Base-by-base conservation (phyloP, 805 yeast genomes). In the Isabelozyma pseudorhagii region DNA sequence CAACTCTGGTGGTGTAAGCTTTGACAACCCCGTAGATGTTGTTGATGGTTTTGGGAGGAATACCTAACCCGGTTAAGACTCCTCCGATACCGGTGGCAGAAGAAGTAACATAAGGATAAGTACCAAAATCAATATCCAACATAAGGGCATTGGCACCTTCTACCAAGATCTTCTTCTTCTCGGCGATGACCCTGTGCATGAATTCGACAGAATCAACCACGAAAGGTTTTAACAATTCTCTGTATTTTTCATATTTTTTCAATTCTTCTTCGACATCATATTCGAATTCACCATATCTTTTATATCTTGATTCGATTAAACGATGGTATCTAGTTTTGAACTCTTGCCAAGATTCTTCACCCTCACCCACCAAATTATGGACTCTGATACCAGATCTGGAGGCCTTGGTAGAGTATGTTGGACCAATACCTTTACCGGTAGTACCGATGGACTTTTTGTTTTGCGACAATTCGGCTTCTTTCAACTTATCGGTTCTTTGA, bases 141-240 rank as follows among this genome's bases (percentile, higher is more conserved):
- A 94, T 91, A 58, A 94, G 78, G 25, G 99, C 99, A 64, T 94
- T 94, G 51, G 99, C 99, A 69, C 99, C 99, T 78, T 94, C 99
- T 50, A 94, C 86, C 57, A 94, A 78, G 51, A 94, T 89, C 71
- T 87, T 89, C 78, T 94, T 93, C 61, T 89, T 85, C 25, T 76
- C 77, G 46, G 75, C 75, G 44, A 94, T 69, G 8, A 97, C 97
- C 54, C 76, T 74, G 70, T 88, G 92, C 77, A 88, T 85, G 71
- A 85, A 88, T 21, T 82, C 84, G 49, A 94, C 88, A 13, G 97
- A 87, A 68, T 94, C 99, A 44, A 94, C 91, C 44, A 94, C 99
- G 70, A 85, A 90, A 14, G 99, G 98, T 59, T 83, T 84, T 61
- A 94, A 76, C 56, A 74, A 60, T 53, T 87, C 89, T 60, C 87